Evolutionary conservation across 163 green algal species (phyloP).

Genomic region (Scenedesmus sp.): DNA sequence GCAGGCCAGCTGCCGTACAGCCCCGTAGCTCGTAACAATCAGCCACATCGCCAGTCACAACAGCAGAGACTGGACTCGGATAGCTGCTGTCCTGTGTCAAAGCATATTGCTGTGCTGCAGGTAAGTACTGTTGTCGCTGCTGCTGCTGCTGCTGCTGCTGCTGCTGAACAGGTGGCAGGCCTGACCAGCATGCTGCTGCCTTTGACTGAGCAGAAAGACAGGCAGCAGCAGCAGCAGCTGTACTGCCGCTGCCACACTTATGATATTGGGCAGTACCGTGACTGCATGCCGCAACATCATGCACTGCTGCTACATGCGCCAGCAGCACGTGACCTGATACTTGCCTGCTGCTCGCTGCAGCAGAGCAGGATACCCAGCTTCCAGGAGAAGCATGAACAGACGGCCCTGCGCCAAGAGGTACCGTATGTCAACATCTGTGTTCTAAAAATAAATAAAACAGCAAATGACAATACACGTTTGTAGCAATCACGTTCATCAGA

Average conservation of each 20-base stretch:
- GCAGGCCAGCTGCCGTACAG: neutral
- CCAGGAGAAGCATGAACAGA: neutral
- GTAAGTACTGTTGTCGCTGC: no score
- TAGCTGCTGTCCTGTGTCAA: neutral
- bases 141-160: neutral
- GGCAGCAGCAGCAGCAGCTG: neutral
- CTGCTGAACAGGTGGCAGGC: neutral
- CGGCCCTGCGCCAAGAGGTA: neutral
- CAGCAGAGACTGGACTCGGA: neutral
- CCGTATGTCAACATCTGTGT: neutral
- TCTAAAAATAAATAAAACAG: no score
- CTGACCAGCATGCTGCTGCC: conserved; percentile 6
- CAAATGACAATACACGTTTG: no score
- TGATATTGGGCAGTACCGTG: neutral
- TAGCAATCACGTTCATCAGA: neutral
- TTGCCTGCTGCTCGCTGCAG: conserved; percentile 13
- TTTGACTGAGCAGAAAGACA: neutral
- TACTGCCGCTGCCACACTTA: neutral
- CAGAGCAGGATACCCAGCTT: neutral
- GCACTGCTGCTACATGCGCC: neutral
- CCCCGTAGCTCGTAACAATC: neutral
- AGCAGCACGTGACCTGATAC: conserved; percentile 15
- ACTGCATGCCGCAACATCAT: neutral
- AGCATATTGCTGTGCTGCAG: neutral
- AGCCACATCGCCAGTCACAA: neutral